Evolutionary conservation across 306 rosid genomes (phyloP), one percentile per base, ranked within the genome.

Genomic region (Rosa multiflora): DNA sequence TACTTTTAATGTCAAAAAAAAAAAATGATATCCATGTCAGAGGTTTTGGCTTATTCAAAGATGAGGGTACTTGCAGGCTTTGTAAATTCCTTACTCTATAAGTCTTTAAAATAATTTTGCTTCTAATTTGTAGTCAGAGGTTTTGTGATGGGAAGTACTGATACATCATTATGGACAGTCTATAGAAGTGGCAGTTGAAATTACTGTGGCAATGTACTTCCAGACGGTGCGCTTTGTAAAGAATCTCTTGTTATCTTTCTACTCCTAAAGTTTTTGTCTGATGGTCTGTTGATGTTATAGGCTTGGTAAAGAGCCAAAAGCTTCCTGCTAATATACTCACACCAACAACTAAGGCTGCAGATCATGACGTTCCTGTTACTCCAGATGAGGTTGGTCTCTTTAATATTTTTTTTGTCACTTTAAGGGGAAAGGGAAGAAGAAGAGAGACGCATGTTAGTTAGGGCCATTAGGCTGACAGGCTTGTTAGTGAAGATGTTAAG

Each of bases 131-230:
- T 80, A 93, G 99, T 86, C 79, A 89, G 99, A 90, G 97, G 99
- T 39, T 95, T 70, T 86, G 93, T 95, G 79, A 95, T 98, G n/a
- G 98, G 99, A 85, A 95, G 98, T 73, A 95, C 98, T 0, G 98
- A 95, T 84, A 93, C 99, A 10, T 93, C 98, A 21, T 81, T 93
- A 80, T 95, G 99, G 98, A 95, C 94, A 5, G 94, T 93, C 80
- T 95, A 95, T 88, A 85, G 88, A 23, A 92, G 87, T 9, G 98
- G 99, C 47, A 76, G 76, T 74, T 87, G 96, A n/a, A 90, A 88
- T 79, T 95, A 95, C 74, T 95, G 98, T 82, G 93, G 96, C 85
- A 93, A 95, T 72, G 89, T 76, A 78, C 89, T 95, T 35, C 91
- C 92, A 47, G 99, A 93, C 52, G 94, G 98, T 95, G 80, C 1